These are phyloP conservation scores for Proteromonas lacertae DNA, from an alignment of 352 stramenopile species.

Conservation along the genomic window DNA sequence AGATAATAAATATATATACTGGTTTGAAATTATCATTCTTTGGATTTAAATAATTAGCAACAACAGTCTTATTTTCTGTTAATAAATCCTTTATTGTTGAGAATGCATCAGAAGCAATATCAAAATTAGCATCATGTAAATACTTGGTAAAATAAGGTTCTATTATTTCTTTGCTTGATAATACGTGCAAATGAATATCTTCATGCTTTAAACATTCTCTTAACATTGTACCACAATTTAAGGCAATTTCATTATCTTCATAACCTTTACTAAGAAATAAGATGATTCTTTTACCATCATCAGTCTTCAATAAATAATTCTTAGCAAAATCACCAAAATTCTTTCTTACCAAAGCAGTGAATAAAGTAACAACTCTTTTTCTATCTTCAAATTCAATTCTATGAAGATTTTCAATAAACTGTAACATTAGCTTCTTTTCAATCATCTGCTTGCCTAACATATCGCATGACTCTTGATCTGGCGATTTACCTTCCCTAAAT, in stretches of 20 bases:
- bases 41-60: constrained; percentile 31
- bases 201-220: constrained; percentile 42
- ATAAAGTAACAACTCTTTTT: too few relatives aligned
- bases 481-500: too few relatives aligned
- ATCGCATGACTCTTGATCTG: too few relatives aligned
- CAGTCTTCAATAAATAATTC: too few relatives aligned
- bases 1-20: constrained; percentile 6
- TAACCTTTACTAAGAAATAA: too few relatives aligned
- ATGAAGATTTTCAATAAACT: too few relatives aligned
- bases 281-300: too few relatives aligned
- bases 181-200: constrained; percentile 18
- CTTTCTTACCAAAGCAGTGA: too few relatives aligned
- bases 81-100: constrained; percentile 44
- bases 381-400: too few relatives aligned
- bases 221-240: constrained; percentile 49
- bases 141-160: constrained; percentile 50
- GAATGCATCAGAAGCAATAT: constrained; percentile 52
- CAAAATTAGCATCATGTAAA: constrained; percentile 51
- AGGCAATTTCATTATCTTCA: constrained; percentile 34
- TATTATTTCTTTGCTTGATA: constrained; percentile 30
- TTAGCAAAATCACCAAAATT: too few relatives aligned
- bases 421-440: too few relatives aligned
- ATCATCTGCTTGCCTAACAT: too few relatives aligned
- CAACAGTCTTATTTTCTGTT: constrained; percentile 35
- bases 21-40: constrained; percentile 36